Conservation (phyloP, 2,329 filamentous ascomycete genomes). For the Cercospora citrullina region DNA sequence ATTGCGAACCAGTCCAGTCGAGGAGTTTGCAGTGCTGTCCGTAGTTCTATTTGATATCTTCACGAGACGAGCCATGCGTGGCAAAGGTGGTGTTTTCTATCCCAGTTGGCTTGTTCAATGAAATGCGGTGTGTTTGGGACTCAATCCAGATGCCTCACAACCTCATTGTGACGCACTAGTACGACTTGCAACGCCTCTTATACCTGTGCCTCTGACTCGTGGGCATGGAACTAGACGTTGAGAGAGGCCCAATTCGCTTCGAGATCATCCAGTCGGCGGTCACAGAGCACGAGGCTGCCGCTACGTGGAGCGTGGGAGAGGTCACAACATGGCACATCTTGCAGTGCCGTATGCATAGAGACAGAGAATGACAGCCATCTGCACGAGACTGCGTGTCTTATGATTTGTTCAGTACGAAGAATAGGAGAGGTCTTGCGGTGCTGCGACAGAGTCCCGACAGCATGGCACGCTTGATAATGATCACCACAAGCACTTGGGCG, state of each 20-base stretch:
- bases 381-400: not conserved
- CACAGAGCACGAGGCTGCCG: not conserved
- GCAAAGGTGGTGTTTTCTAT: not conserved
- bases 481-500: not conserved
- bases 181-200: not conserved
- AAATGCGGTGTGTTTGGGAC: not conserved
- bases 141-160: not conserved
- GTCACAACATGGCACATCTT: not conserved
- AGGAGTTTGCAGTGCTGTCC: not conserved
- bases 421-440: too few species aligned
- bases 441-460: not conserved
- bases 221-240: not conserved
- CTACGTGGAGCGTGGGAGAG: not conserved
- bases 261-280: not conserved
- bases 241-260: not conserved
- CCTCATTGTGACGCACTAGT: not conserved
- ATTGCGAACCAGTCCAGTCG: not conserved
- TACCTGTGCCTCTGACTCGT: not conserved
- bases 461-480: not conserved
- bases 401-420: too few species aligned
- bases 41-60: too few species aligned
- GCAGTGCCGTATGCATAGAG: not conserved
- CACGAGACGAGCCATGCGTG: not conserved
- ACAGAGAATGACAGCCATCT: not conserved
- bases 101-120: not conserved